Percentiles rank a stretch among this genome's conserved stretches.
phyloP scores from a whole-genome alignment of 1,284 basidiomycete species.

The Boletellus deceptivus region DNA sequence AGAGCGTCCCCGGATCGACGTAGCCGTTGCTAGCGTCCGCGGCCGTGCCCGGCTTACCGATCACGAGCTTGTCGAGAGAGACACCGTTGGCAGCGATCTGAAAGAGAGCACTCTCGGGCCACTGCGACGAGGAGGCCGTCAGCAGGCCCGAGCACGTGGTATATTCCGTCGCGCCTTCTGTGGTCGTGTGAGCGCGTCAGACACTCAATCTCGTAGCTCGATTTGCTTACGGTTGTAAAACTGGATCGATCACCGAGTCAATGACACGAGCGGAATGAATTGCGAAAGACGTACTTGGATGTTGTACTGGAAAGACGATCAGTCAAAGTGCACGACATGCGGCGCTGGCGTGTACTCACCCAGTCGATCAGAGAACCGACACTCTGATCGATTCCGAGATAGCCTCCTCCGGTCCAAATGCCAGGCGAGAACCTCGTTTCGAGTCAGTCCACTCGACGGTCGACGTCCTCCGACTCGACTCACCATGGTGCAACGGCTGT shows the following conservation, averaged over 20 bases:
- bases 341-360: constrained; percentile 22
- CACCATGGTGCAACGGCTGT: constrained; percentile 32
- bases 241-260: constrained; percentile 26
- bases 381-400: constrained; percentile 52
- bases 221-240: constrained; percentile 60
- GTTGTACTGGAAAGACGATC: constrained; percentile 37
- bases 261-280: not conserved
- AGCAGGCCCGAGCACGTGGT: constrained; percentile 46
- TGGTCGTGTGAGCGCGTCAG: not conserved
- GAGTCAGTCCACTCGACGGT: not conserved
- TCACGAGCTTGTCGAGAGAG: constrained; percentile 50
- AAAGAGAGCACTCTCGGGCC: constrained; percentile 50
- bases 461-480: not conserved
- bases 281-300: constrained; percentile 37
- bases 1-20: constrained; percentile 51
- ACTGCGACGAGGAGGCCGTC: constrained; percentile 40
- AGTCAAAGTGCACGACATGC: not conserved
- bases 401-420: constrained; percentile 44
- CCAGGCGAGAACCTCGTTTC: constrained; percentile 20
- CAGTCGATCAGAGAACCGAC: constrained; percentile 61
- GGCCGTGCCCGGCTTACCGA: constrained; percentile 59
- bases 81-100: constrained; percentile 61
- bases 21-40: constrained; percentile 59
- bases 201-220: not conserved
- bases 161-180: constrained; percentile 47